Evolutionary conservation across 768 basidiomycete species (phyloP).

Genomic region (Neoboletus magnificus): DNA sequence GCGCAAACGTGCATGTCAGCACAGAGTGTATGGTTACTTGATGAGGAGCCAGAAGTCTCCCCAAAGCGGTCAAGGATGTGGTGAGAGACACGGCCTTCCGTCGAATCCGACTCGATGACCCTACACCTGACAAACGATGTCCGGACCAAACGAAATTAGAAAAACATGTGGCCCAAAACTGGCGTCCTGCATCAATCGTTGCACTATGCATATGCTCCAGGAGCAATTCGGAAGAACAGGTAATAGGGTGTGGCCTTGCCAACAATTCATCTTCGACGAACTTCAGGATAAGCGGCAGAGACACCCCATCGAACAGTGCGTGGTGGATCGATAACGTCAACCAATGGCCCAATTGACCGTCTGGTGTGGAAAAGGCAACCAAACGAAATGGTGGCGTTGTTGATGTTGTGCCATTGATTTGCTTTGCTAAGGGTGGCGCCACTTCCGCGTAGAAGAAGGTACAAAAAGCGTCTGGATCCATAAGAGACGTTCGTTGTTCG

Average conservation of each 20-base stretch:
- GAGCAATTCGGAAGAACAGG: constrained; percentile 14
- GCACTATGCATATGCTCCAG: constrained; percentile 22
- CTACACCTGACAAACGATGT: constrained; percentile 2
- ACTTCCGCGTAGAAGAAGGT: constrained; percentile 20
- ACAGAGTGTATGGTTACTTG: constrained; percentile 34
- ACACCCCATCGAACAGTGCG: constrained; percentile 33
- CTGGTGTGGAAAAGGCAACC: constrained; percentile 5
- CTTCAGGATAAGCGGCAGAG: constrained; percentile 28
- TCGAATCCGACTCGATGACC: constrained; percentile 4
- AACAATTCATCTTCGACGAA: constrained; percentile 24
- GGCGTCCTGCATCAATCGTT: constrained; percentile 10
- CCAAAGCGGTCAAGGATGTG: constrained; percentile 18
- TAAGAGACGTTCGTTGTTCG: constrained; percentile 6
- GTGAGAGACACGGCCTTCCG: constrained; percentile 11
- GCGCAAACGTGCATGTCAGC: constrained; percentile 28
- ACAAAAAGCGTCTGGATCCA: constrained; percentile 17
- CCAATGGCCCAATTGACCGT: not conserved
- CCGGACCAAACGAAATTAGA: constrained; percentile 18
- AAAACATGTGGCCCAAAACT: constrained; percentile 27
- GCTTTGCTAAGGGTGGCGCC: constrained; percentile 19
- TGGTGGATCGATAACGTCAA: constrained; percentile 33
- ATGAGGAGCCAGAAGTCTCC: constrained; percentile 17
- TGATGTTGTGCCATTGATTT: constrained; percentile 24
- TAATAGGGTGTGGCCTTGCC: constrained; percentile 4
- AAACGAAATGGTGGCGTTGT: constrained; percentile 17